These are phyloP conservation scores for Dryadomyces quercus-mongolicae DNA, from an alignment of 2,329 filamentous ascomycete species.

Conservation along the genomic window DNA sequence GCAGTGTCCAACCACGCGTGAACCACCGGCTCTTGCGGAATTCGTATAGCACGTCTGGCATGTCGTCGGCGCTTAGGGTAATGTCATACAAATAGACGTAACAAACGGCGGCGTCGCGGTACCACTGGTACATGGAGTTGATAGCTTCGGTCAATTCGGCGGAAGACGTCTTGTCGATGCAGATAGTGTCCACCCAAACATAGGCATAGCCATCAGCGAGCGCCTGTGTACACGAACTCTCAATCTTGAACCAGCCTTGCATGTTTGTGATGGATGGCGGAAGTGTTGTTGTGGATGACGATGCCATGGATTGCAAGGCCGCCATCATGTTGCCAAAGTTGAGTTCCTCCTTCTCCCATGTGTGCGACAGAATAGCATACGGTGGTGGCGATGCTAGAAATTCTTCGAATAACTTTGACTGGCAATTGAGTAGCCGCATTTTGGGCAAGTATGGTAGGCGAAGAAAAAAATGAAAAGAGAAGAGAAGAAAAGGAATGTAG, in stretches of 20 bases:
- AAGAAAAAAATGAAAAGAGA: slow-evolving; percentile 3
- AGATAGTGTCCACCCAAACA: slow-evolving; percentile 5
- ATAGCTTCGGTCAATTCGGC: slow-evolving; percentile 5
- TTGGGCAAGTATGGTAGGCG: neutral
- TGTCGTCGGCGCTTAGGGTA: neutral
- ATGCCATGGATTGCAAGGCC: no score
- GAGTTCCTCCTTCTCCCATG: neutral
- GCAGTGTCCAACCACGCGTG: slow-evolving; percentile 12
- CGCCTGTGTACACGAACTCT: neutral
- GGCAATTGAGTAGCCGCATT: neutral
- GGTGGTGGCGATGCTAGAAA: neutral
- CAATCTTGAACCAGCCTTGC: neutral
- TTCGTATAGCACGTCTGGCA: neutral
- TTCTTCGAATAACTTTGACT: neutral
- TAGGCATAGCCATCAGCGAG: neutral
- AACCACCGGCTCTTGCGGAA: slow-evolving; percentile 5
- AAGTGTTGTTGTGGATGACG: no score
- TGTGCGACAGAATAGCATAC: neutral
- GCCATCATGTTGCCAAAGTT: neutral
- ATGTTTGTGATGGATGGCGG: no score
- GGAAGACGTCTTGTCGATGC: slow-evolving; percentile 3
- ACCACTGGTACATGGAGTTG: slow-evolving; percentile 9
- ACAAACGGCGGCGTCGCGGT: slow-evolving; percentile 3
- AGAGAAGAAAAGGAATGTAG: no score
- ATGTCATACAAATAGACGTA: slow-evolving; percentile 9